Evolutionary conservation across 2,329 filamentous ascomycete genomes (phyloP).

Genomic region (Alternaria sp.): DNA sequence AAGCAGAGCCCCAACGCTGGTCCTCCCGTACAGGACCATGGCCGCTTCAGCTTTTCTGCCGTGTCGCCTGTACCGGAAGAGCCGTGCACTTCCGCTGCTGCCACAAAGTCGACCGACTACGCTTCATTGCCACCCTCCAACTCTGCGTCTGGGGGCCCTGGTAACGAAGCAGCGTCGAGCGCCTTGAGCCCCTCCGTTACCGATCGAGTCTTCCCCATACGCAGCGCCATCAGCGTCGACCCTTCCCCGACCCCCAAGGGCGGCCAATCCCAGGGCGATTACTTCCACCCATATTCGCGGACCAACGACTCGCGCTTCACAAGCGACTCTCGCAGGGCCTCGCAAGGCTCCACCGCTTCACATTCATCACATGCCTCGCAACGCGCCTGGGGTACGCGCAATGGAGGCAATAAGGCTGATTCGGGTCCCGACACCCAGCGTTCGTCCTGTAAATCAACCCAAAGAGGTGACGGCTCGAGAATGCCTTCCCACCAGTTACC

Average conservation of each 20-base stretch:
- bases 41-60: constrained; percentile 16
- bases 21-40: constrained; percentile 16
- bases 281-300: constrained; percentile 51
- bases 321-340: constrained; percentile 35
- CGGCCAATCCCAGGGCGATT: constrained; percentile 33
- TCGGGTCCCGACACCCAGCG: constrained; percentile 13
- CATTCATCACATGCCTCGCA: constrained; percentile 40
- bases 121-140: constrained; percentile 19
- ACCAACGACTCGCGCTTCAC: constrained; percentile 37
- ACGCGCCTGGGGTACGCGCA: constrained; percentile 17
- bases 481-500: constrained; percentile 30
- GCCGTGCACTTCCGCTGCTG: constrained; percentile 16
- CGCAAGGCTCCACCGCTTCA: constrained; percentile 43
- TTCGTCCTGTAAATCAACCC: constrained; percentile 6
- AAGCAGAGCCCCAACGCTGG: constrained; percentile 23
- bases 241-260: constrained; percentile 51
- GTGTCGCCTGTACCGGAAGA: constrained; percentile 30
- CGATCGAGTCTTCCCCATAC: constrained; percentile 80
- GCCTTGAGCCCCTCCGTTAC: constrained; percentile 53
- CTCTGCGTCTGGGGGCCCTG: constrained; percentile 27
- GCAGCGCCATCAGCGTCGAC: constrained; percentile 78
- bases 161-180: constrained; percentile 29
- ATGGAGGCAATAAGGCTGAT: constrained; percentile 16
- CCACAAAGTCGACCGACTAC: constrained; percentile 9
- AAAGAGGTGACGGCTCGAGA: constrained; percentile 21